A percentile compares a stretch with the other conserved stretches of the same genome.
These are phyloP conservation scores for Microbotryum silenes-acaulis DNA, from an alignment of 1,284 basidiomycete genomes.

Conservation along the genomic window DNA sequence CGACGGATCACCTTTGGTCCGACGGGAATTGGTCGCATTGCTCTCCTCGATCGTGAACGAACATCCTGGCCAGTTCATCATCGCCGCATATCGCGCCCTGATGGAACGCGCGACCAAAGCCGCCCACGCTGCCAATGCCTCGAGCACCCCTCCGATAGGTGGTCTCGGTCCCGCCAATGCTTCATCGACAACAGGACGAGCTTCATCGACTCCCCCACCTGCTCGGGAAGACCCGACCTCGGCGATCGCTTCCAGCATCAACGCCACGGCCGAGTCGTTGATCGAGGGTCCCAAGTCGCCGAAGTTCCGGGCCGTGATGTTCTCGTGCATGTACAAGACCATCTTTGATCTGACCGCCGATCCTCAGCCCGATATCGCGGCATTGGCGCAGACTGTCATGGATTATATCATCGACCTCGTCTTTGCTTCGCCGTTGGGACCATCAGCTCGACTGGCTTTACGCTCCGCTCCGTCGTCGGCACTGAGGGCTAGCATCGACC, in stretches of 20 bases:
- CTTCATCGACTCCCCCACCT: background rate
- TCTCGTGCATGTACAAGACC: slow-evolving; percentile 69
- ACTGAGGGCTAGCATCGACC: background rate
- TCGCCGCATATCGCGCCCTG: slow-evolving; percentile 88
- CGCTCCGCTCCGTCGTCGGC: slow-evolving; percentile 34
- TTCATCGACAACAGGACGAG: slow-evolving; percentile 41
- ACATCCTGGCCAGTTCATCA: slow-evolving; percentile 91
- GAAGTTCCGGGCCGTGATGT: slow-evolving; percentile 34
- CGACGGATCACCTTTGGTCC: slow-evolving; percentile 90
- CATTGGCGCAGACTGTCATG: slow-evolving; percentile 79
- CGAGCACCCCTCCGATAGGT: slow-evolving; percentile 19
- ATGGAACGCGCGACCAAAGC: slow-evolving; percentile 49
- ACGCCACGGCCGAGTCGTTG: slow-evolving; percentile 30
- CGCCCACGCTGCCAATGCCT: slow-evolving; percentile 49
- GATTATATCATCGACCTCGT: slow-evolving; percentile 88
- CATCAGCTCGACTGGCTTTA: slow-evolving; percentile 26
- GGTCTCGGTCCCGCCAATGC: too few species aligned
- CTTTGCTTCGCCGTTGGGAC: slow-evolving; percentile 71
- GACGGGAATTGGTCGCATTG: slow-evolving; percentile 87
- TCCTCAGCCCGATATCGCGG: slow-evolving; percentile 84
- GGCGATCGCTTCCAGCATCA: slow-evolving; percentile 29
- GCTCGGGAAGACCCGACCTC: slow-evolving; percentile 29
- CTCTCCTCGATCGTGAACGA: slow-evolving; percentile 90
- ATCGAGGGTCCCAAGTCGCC: slow-evolving; percentile 29
- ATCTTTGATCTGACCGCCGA: slow-evolving; percentile 88